phyloP scores from a whole-genome alignment of 768 basidiomycete species.

The Termitomyces eurrhizus region DNA sequence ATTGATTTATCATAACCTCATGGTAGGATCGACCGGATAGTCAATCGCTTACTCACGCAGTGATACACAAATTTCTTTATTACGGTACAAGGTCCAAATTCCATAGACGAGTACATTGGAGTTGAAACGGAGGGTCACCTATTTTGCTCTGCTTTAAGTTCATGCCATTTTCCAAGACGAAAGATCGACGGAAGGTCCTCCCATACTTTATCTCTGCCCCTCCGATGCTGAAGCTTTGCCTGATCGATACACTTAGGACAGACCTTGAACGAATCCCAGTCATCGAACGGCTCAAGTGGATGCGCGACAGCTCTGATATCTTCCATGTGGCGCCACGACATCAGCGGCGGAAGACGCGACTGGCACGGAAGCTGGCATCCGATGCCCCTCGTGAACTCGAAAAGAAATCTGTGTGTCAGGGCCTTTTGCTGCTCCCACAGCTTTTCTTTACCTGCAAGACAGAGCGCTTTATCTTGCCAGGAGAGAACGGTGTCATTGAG shows the following conservation, averaged over 20 bases:
- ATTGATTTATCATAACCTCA: constrained; percentile 10
- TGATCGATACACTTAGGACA: constrained; percentile 29
- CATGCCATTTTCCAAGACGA: constrained; percentile 35
- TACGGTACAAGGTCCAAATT: neutral
- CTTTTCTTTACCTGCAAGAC: constrained; percentile 34
- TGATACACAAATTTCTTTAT: neutral
- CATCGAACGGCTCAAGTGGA: constrained; percentile 32
- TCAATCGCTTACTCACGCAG: neutral
- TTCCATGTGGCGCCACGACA: constrained; percentile 30
- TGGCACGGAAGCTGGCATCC: constrained; percentile 26
- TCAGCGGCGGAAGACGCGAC: constrained; percentile 19
- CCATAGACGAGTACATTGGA: neutral
- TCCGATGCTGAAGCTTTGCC: constrained; percentile 25
- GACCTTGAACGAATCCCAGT: constrained; percentile 28
- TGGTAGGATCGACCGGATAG: neutral
- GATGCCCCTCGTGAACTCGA: constrained; percentile 28
- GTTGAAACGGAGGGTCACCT: constrained; percentile 16
- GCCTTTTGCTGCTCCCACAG: constrained; percentile 37
- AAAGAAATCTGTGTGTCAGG: constrained; percentile 30
- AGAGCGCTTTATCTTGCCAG: constrained; percentile 39
- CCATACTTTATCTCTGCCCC: constrained; percentile 35
- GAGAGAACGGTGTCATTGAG: constrained; percentile 31
- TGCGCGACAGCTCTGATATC: constrained; percentile 31
- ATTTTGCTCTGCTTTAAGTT: constrained; percentile 30
- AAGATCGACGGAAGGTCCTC: constrained; percentile 31